Base-by-base conservation (phyloP, 208 protist species). In the Trichomonas vaginalis region DNA sequence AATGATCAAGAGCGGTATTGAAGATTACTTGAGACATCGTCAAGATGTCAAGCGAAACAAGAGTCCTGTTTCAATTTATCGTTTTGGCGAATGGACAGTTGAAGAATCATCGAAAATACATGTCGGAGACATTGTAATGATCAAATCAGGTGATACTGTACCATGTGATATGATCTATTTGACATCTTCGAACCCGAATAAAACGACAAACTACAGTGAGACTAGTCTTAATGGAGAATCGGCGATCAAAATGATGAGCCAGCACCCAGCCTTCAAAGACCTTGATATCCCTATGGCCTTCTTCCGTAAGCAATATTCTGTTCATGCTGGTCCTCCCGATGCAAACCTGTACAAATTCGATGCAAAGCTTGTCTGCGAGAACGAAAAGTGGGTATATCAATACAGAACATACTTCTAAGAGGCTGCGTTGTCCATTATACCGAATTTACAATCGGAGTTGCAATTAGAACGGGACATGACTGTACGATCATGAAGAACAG, bases 401-500 rank as follows among this genome's bases (percentile, higher is more conserved):
- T 80, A 8, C 9, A 80, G 4, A 80, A 80, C 35, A 27, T 80
- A 35, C 62, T 80, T 35, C 35, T 80, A n/a, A 12, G 62, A 80
- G 62, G 62, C 14, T 8, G 14, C 17, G 8, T 12, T 4, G 35
- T 27, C 27, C 9, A 80, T n/a, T 80, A 80, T n/a, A 80, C 62
- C 4, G 21, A 80, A 80, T 8, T 37, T 80, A n/a, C 35, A 35
- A 8, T 80, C 9, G 62, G 62, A 12, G 27, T 80, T n/a, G 62
- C 35, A 35, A 35, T 80, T 35, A 10, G 62, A 37, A 80, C 62
- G 40, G 95, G 95, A 15, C 95, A 82, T 46, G 95, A 96, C 42
- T 62, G 70, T 37, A 96, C 95, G 32, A 82, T 96, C 35, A 96
- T 96, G 95, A 82, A 95, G 21, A 96, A 96, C 56, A 80, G 14